Conservation (phyloP, 1,139 yeast species). For the Martiniozyma asiatica region DNA sequence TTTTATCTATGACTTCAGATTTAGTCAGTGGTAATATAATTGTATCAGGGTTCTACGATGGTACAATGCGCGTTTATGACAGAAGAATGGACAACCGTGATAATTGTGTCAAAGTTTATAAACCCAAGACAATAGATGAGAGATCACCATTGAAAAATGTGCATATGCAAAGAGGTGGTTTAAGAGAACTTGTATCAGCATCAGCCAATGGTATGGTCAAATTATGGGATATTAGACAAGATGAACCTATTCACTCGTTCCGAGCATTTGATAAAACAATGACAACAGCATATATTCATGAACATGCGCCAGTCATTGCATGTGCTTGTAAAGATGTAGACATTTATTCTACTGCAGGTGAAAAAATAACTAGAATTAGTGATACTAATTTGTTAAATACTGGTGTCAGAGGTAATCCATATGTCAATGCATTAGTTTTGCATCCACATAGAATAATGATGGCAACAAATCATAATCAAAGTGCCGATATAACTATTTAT, state of each 20-base stretch:
- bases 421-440: constrained; percentile 56
- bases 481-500: constrained; percentile 60
- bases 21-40: constrained; percentile 91
- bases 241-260: constrained; percentile 60
- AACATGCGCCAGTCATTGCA: constrained; percentile 88
- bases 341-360: constrained; percentile 82
- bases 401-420: constrained; percentile 34
- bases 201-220: constrained; percentile 74
- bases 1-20: constrained; percentile 83
- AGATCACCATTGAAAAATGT: constrained; percentile 61
- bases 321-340: constrained; percentile 78
- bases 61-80: constrained; percentile 82
- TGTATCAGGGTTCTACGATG: constrained; percentile 91
- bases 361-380: constrained; percentile 45
- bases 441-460: constrained; percentile 95
- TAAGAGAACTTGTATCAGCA: constrained; percentile 78
- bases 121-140: constrained; percentile 24
- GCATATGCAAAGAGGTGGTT: constrained; percentile 96
- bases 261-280: constrained; percentile 50
- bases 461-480: constrained; percentile 78
- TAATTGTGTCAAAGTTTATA: constrained; percentile 80
- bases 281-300: constrained; percentile 76
- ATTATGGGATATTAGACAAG: constrained; percentile 78
- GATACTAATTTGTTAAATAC: constrained; percentile 30
- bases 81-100: constrained; percentile 76